These are phyloP conservation scores for Tylopilus intermedius DNA, from an alignment of 768 basidiomycete genomes.

Conservation along the genomic window DNA sequence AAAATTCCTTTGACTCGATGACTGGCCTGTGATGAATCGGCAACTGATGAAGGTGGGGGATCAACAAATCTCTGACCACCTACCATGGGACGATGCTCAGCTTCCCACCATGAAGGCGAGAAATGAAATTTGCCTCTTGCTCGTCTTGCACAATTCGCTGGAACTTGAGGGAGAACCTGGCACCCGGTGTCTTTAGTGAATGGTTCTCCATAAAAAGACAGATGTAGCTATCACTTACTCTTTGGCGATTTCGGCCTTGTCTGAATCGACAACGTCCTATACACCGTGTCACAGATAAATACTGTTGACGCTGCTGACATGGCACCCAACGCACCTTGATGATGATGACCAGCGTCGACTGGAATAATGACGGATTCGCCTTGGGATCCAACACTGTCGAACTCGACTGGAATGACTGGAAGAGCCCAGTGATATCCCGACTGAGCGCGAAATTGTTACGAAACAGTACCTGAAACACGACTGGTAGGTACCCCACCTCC, in stretches of 20 bases:
- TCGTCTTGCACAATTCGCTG: slow-evolving; percentile 59
- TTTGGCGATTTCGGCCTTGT: slow-evolving; percentile 51
- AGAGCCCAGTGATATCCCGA: slow-evolving; percentile 55
- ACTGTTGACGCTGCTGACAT: background rate
- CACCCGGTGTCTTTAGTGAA: background rate
- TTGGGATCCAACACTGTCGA: slow-evolving; percentile 54
- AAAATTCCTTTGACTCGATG: slow-evolving; percentile 59
- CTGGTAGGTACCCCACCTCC: background rate
- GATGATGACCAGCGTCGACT: slow-evolving; percentile 55
- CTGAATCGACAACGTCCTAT: slow-evolving; percentile 61
- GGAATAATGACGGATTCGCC: slow-evolving; percentile 54
- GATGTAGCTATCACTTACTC: slow-evolving; percentile 37
- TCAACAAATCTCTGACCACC: background rate
- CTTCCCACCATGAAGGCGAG: slow-evolving; percentile 51
- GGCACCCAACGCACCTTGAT: slow-evolving; percentile 42
- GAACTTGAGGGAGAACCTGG: slow-evolving; percentile 53
- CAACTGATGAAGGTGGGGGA: background rate
- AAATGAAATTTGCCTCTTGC: slow-evolving; percentile 58
- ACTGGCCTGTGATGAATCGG: slow-evolving; percentile 38
- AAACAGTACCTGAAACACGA: slow-evolving; percentile 46
- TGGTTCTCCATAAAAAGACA: no score
- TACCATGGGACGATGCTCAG: slow-evolving; percentile 58
- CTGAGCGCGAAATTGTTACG: slow-evolving; percentile 63
- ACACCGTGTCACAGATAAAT: background rate
- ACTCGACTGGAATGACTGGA: slow-evolving; percentile 57